Conservation (phyloP, 345 rosid species). For the Acer negundo region DNA sequence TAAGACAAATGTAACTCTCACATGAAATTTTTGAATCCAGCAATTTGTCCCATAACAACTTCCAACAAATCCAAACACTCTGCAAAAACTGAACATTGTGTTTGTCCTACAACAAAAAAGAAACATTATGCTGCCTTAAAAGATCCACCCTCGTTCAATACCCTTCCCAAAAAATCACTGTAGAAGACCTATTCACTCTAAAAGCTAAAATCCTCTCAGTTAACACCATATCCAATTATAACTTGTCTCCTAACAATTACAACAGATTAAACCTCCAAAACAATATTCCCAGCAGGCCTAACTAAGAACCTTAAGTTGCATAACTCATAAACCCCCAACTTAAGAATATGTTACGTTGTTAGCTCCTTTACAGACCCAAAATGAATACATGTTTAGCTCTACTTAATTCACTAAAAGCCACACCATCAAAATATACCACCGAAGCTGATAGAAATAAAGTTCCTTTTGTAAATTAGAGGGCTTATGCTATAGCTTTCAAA, state of each 20-base stretch:
- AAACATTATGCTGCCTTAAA: not conserved
- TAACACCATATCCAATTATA: not conserved
- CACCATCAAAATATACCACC: not conserved
- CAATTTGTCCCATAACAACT: not conserved
- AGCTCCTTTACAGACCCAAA: too few relatives aligned
- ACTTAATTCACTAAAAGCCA: too few relatives aligned
- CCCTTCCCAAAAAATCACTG: not conserved
- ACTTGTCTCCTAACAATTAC: too few relatives aligned
- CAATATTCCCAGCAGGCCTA: not conserved
- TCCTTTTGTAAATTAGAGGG: not conserved
- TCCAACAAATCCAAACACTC: not conserved
- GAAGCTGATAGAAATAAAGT: not conserved
- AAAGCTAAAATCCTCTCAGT: not conserved
- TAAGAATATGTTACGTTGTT: too few relatives aligned
- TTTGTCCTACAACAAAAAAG: not conserved
- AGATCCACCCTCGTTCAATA: not conserved
- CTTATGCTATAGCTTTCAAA: not conserved
- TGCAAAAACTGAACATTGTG: not conserved
- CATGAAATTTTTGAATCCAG: not conserved
- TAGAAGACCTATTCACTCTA: not conserved
- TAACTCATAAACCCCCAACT: too few relatives aligned
- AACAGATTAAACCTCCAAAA: not conserved
- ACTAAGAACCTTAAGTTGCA: not conserved
- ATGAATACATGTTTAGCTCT: too few relatives aligned
- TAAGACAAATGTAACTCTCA: not conserved